Evolutionary conservation across 768 basidiomycete species (phyloP).

Genomic region (Macrolepiota fuliginosa): DNA sequence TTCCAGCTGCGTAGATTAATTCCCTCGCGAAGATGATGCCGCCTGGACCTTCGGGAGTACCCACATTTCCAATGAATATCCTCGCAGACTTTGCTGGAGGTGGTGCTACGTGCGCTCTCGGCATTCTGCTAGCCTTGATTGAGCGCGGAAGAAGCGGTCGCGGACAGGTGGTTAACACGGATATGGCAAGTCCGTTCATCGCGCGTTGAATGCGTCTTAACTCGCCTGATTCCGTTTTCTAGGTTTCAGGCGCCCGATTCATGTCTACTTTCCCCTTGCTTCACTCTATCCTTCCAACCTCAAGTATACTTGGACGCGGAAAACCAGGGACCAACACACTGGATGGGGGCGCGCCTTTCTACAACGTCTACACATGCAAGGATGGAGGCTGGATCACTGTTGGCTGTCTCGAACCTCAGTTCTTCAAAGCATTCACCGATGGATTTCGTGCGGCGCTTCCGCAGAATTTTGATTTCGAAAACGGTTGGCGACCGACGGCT

Average conservation of each 20-base stretch:
- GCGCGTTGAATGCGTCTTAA: neutral
- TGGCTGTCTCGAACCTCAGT: slow-evolving; percentile 72
- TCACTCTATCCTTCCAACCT: slow-evolving; percentile 32
- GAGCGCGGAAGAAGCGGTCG: slow-evolving; percentile 62
- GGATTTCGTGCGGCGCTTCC: slow-evolving; percentile 51
- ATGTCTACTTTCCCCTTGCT: slow-evolving; percentile 71
- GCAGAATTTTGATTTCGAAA: slow-evolving; percentile 34
- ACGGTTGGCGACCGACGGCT: slow-evolving; percentile 54
- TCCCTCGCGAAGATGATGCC: slow-evolving; percentile 47
- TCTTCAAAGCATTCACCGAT: slow-evolving; percentile 62
- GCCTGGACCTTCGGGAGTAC: slow-evolving; percentile 61
- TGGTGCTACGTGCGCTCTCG: slow-evolving; percentile 66
- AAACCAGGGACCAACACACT: slow-evolving; percentile 58
- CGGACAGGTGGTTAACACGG: slow-evolving; percentile 71
- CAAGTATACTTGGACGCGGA: slow-evolving; percentile 33
- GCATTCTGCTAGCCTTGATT: slow-evolving; percentile 72
- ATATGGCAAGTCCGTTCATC: slow-evolving; percentile 58
- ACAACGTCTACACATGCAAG: slow-evolving; percentile 68
- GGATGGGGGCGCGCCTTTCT: slow-evolving; percentile 80
- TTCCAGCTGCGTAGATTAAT: neutral
- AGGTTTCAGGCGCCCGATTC: slow-evolving; percentile 83
- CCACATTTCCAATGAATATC: slow-evolving; percentile 70
- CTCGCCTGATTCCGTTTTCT: neutral
- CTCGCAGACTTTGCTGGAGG: slow-evolving; percentile 85
- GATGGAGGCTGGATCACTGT: slow-evolving; percentile 77